phyloP scores from a whole-genome alignment of 352 stramenopile genomes.

The Globisporangium mamillatum region DNA sequence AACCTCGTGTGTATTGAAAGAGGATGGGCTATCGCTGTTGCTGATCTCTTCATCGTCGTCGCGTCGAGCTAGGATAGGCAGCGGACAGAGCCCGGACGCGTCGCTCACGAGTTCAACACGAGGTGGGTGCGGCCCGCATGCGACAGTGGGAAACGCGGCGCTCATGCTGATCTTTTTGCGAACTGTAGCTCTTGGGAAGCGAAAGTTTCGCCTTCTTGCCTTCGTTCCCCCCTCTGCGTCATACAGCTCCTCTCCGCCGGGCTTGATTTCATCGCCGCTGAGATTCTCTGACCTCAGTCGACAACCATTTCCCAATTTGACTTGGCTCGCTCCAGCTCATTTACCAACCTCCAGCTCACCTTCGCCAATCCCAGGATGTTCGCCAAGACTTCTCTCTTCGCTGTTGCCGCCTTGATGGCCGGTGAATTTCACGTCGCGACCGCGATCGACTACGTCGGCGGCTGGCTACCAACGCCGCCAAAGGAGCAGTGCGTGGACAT shows the following conservation, averaged over 20 bases:
- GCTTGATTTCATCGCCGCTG: neutral
- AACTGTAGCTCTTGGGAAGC: constrained; percentile 1
- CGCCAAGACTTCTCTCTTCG: constrained; percentile 18
- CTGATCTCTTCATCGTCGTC: neutral
- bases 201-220: neutral
- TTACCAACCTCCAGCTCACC: neutral
- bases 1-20: neutral
- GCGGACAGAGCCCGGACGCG: neutral
- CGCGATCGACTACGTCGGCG: constrained; percentile 57
- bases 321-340: constrained; percentile 13
- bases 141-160: neutral
- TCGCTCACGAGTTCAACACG: neutral
- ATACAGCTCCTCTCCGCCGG: neutral
- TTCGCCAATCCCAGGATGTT: constrained; percentile 8
- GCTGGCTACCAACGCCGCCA: constrained; percentile 45
- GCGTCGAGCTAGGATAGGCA: constrained; percentile 3
- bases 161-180: constrained; percentile 3
- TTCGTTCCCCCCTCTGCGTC: neutral
- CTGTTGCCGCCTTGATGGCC: constrained; percentile 12
- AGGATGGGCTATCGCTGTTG: neutral
- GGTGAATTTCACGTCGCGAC: constrained; percentile 17
- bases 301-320: constrained; percentile 12
- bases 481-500: constrained; percentile 74
- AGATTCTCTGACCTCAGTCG: neutral
- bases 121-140: constrained; percentile 3